phyloP scores from a whole-genome alignment of 2,329 filamentous ascomycete species.

The Epichloe elymi region DNA sequence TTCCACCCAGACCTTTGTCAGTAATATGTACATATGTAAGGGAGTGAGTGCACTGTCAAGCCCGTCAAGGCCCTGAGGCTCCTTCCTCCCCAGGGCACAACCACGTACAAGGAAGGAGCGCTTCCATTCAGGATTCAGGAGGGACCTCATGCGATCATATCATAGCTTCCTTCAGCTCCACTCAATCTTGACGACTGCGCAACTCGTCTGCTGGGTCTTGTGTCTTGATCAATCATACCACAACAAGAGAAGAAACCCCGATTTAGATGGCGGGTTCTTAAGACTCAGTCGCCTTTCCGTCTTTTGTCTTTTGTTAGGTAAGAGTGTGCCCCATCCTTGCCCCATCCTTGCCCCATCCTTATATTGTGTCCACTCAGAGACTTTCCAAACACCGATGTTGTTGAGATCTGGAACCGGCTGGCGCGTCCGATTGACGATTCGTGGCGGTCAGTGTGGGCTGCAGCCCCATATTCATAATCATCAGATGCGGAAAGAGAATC shows the following conservation, averaged over 20 bases:
- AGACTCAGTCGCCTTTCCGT: background rate
- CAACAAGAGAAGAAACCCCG: too few relatives aligned
- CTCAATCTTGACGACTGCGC: too few relatives aligned
- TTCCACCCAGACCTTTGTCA: too few relatives aligned
- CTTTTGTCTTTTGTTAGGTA: background rate
- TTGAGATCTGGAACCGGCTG: background rate
- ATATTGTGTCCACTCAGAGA: background rate
- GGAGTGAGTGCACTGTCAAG: background rate
- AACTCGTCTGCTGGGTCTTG: too few relatives aligned
- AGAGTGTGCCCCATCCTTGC: too few relatives aligned
- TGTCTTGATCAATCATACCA: too few relatives aligned
- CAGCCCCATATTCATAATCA: background rate
- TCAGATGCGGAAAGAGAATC: background rate
- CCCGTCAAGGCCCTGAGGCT: too few relatives aligned
- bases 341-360: too few relatives aligned
- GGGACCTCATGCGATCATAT: background rate
- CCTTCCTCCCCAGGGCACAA: background rate
- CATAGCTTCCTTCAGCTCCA: background rate
- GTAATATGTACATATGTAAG: too few relatives aligned
- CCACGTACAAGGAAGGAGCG: background rate
- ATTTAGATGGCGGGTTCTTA: too few relatives aligned
- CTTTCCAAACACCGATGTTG: background rate
- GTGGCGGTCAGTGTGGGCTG: constrained; percentile 1
- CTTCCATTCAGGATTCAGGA: background rate
- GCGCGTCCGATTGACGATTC: background rate